phyloP scores from a whole-genome alignment of 1,284 basidiomycete genomes.

The Malassezia vespertilionis region DNA sequence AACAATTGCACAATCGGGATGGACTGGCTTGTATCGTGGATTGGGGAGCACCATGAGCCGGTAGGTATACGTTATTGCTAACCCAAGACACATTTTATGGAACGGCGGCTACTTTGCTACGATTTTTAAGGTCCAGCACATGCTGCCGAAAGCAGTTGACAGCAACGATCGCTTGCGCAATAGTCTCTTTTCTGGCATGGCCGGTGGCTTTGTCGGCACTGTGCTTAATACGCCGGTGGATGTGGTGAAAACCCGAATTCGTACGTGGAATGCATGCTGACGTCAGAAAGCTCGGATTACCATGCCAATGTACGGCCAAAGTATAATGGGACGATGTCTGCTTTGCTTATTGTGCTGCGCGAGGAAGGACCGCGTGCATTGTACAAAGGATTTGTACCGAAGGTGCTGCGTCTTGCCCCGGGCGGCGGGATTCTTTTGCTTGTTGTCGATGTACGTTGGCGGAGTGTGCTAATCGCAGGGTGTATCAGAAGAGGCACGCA shows the following conservation, averaged over 20 bases:
- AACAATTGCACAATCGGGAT: constrained; percentile 64
- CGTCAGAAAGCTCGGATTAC: neutral
- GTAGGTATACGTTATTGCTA: neutral
- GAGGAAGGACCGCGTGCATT: constrained; percentile 81
- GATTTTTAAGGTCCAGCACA: constrained; percentile 67
- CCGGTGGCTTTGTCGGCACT: constrained; percentile 80
- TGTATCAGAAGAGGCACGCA: constrained; percentile 28
- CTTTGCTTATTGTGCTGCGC: constrained; percentile 64
- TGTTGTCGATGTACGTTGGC: constrained; percentile 33
- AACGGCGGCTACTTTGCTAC: constrained; percentile 58
- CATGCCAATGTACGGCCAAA: constrained; percentile 54
- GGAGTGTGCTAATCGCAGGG: neutral
- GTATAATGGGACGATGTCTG: constrained; percentile 72
- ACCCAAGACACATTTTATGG: constrained; percentile 42
- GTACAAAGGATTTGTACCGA: constrained; percentile 77
- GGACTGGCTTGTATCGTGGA: constrained; percentile 62
- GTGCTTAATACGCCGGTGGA: constrained; percentile 67
- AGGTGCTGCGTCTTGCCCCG: constrained; percentile 66
- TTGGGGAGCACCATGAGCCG: constrained; percentile 23
- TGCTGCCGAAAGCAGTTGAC: constrained; percentile 65
- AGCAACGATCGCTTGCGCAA: constrained; percentile 66
- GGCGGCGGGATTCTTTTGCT: constrained; percentile 88
- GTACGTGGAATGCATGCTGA: constrained; percentile 51
- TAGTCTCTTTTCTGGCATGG: constrained; percentile 78
- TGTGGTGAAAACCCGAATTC: constrained; percentile 93